Percentiles rank a stretch among this genome's conserved stretches.
phyloP scores from a whole-genome alignment of 2,329 filamentous ascomycete species.

The Penicillium sp. region DNA sequence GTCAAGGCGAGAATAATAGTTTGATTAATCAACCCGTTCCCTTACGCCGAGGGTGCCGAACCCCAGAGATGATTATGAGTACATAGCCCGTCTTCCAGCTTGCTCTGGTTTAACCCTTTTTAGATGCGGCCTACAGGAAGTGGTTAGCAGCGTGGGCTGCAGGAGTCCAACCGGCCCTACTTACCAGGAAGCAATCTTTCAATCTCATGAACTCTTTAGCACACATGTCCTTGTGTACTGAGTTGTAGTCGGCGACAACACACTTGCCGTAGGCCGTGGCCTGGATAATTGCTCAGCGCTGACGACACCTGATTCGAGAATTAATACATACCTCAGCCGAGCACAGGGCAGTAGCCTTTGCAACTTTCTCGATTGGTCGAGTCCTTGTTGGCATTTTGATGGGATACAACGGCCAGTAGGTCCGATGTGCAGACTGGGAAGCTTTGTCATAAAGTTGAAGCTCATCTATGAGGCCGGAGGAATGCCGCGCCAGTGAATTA shows the following conservation, averaged over 20 bases:
- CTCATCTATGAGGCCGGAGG: too few relatives aligned
- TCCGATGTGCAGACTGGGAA: too few relatives aligned
- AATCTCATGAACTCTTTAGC: constrained; percentile 76
- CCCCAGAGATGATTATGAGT: too few relatives aligned
- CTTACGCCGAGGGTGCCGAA: too few relatives aligned
- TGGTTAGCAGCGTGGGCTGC: constrained; percentile 1
- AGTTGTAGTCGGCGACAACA: constrained; percentile 83
- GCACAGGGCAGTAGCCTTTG: constrained; percentile 63
- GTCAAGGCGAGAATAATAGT: too few relatives aligned
- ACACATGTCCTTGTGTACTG: constrained; percentile 88
- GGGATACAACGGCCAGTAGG: not conserved
- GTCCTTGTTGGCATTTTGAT: constrained; percentile 49
- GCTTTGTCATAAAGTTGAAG: too few relatives aligned
- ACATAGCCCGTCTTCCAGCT: not conserved
- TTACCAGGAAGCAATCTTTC: constrained; percentile 83
- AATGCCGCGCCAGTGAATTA: constrained; percentile 9
- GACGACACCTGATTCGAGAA: not conserved
- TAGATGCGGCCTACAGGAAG: constrained; percentile 50
- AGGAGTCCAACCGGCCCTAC: constrained; percentile 19
- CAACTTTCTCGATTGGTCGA: constrained; percentile 67
- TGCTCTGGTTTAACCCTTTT: constrained; percentile 43
- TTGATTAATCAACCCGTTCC: too few relatives aligned
- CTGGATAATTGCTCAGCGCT: constrained; percentile 48
- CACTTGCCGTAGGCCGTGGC: constrained; percentile 86
- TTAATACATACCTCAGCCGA: constrained; percentile 56